Conservation (phyloP, 805 yeast species). For the Komagataella populi region DNA sequence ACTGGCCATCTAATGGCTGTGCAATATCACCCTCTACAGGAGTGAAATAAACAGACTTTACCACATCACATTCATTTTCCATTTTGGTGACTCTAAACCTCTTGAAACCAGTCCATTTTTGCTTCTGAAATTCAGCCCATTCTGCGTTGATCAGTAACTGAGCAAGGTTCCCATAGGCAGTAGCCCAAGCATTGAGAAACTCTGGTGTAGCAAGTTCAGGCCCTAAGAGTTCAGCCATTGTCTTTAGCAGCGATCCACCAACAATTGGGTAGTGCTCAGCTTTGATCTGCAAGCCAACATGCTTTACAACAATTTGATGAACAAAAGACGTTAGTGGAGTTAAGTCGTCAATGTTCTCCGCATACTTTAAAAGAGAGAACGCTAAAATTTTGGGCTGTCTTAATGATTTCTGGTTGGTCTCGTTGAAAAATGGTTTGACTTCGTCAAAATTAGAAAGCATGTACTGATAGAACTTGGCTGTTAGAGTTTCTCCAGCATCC, state of each 20-base stretch:
- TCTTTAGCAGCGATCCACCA: slow-evolving; percentile 39
- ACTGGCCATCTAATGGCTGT: slow-evolving; percentile 28
- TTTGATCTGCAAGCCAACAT: slow-evolving; percentile 45
- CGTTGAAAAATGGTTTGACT: slow-evolving; percentile 48
- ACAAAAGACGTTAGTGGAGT: slow-evolving; percentile 40
- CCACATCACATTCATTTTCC: slow-evolving; percentile 28
- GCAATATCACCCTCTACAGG: slow-evolving; percentile 24
- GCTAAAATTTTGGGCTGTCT: slow-evolving; percentile 56
- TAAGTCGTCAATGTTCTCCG: slow-evolving; percentile 47
- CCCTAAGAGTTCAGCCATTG: slow-evolving; percentile 43
- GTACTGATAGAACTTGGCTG: slow-evolving; percentile 37
- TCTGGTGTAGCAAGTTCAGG: slow-evolving; percentile 41
- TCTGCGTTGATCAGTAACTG: slow-evolving; percentile 45
- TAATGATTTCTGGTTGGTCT: slow-evolving; percentile 36
- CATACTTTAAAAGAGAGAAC: slow-evolving; percentile 44
- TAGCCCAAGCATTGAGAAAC: slow-evolving; percentile 49
- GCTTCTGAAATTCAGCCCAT: slow-evolving; percentile 24
- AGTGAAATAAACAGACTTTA: slow-evolving; percentile 36
- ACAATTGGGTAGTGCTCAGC: slow-evolving; percentile 60
- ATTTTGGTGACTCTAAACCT: slow-evolving; percentile 30
- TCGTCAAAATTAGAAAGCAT: slow-evolving; percentile 43
- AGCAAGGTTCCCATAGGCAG: slow-evolving; percentile 54
- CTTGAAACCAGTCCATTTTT: slow-evolving; percentile 50
- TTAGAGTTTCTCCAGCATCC: slow-evolving; percentile 37
- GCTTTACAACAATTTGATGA: slow-evolving; percentile 47